phyloP scores from a whole-genome alignment of 2,329 filamentous ascomycete genomes.

The Periconia sp. region DNA sequence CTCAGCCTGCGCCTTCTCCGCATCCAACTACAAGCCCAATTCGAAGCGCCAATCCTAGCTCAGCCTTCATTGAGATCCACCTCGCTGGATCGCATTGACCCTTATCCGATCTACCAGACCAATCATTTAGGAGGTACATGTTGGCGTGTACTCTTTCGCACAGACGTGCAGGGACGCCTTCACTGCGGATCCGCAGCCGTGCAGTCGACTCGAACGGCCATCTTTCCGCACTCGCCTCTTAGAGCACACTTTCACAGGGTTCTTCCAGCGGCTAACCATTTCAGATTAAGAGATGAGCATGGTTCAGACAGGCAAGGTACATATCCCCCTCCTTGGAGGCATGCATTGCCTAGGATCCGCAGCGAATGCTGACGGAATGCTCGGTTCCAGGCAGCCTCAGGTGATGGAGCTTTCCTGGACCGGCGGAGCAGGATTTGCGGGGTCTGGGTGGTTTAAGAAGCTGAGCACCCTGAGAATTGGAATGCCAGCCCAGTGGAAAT shows the following conservation, averaged over 20 bases:
- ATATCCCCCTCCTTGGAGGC: constrained; percentile 29
- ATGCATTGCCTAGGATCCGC: constrained; percentile 26
- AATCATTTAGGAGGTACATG: constrained; percentile 26
- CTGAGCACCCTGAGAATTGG: constrained; percentile 17
- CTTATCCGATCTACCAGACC: constrained; percentile 20
- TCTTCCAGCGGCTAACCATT: constrained; percentile 13
- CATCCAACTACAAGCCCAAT: constrained; percentile 24
- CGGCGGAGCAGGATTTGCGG: constrained; percentile 33
- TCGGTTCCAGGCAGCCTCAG: constrained; percentile 20
- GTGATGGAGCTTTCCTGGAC: constrained; percentile 29
- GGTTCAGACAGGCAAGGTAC: constrained; percentile 19
- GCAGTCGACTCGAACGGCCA: constrained; percentile 4
- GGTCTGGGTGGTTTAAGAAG: constrained; percentile 37
- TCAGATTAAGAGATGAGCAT: constrained; percentile 16
- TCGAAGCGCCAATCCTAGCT: constrained; percentile 29
- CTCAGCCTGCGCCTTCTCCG: constrained; percentile 28
- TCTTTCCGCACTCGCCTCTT: constrained; percentile 14
- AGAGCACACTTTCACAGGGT: constrained; percentile 15
- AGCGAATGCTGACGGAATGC: constrained; percentile 19
- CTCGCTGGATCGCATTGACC: constrained; percentile 20
- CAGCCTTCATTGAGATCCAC: constrained; percentile 23
- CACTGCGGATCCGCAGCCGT: constrained; percentile 39
- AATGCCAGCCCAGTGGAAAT: constrained; percentile 34
- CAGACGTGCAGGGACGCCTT: constrained; percentile 10
- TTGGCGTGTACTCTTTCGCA: constrained; percentile 9